phyloP scores from a whole-genome alignment of 345 rosid species.

The Durio zibethinus region DNA sequence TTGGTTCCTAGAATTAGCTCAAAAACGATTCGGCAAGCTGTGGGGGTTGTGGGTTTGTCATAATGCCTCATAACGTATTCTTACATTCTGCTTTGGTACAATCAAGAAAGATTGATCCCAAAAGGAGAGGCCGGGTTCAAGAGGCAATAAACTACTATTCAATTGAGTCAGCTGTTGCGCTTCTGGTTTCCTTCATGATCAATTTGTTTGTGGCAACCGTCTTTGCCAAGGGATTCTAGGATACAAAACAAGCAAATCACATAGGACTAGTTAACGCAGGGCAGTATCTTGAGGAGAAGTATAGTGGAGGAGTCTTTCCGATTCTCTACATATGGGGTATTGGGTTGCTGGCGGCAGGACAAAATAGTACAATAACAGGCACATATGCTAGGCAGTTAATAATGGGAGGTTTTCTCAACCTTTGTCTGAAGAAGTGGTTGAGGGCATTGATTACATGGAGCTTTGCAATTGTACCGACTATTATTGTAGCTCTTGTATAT shows the following conservation, averaged over 20 bases:
- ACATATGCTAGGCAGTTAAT: conserved; percentile 97
- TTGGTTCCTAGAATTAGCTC: conserved; percentile 88
- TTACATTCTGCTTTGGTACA: conserved; percentile 95
- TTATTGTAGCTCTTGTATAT: conserved; percentile 69
- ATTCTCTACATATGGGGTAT: conserved; percentile 91
- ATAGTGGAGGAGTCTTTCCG: conserved; percentile 88
- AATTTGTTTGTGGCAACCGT: conserved; percentile 83
- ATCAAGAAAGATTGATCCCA: conserved; percentile 76
- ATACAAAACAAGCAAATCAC: conserved; percentile 61
- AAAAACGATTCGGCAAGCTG: conserved; percentile 90
- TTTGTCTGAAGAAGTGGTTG: conserved; percentile 81
- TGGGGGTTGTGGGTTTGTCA: conserved; percentile 92
- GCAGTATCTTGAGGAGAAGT: conserved; percentile 72
- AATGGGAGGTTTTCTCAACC: conserved; percentile 91
- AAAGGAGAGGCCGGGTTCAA: conserved; percentile 62
- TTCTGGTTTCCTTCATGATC: conserved; percentile 65
- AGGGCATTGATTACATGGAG: conserved; percentile 84
- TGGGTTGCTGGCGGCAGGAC: conserved; percentile 95
- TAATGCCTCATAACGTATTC: conserved; percentile 95
- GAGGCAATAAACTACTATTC: conserved; percentile 87
- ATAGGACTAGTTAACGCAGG: conserved; percentile 91
- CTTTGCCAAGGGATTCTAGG: conserved; percentile 83
- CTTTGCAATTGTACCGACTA: conserved; percentile 87
- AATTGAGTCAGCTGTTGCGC: conserved; percentile 81
- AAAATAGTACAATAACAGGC: conserved; percentile 93